Evolutionary conservation across 1,284 basidiomycete genomes (phyloP).

Genomic region (Termitomyces sp.): DNA sequence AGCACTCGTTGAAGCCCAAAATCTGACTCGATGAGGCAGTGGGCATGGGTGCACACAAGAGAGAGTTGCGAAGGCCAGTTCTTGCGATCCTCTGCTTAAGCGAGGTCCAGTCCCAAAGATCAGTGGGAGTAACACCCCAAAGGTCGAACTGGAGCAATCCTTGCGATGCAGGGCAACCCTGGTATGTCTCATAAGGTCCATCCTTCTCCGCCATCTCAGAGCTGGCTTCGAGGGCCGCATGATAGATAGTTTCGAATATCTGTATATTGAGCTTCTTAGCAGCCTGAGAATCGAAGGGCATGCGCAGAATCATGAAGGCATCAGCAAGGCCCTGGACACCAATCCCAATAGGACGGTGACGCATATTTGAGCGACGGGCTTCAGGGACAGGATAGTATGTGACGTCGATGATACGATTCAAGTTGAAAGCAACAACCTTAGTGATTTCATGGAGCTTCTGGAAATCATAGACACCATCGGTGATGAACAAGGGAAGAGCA

Average conservation of each 20-base stretch:
- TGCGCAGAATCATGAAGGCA: slow-evolving; percentile 94
- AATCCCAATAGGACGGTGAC: slow-evolving; percentile 95
- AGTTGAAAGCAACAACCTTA: slow-evolving; percentile 90
- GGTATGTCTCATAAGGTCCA: slow-evolving; percentile 89
- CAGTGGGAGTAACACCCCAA: slow-evolving; percentile 92
- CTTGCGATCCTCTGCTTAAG: slow-evolving; percentile 86
- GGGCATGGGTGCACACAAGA: slow-evolving; percentile 98
- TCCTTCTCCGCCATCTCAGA: slow-evolving; percentile 80
- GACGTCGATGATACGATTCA: slow-evolving; percentile 92
- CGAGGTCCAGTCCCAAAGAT: slow-evolving; percentile 91
- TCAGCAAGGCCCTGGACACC: slow-evolving; percentile 99
- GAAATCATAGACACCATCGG: slow-evolving; percentile 81
- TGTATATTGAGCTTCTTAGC: slow-evolving; percentile 89
- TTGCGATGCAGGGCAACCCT: slow-evolving; percentile 84
- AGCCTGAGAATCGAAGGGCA: slow-evolving; percentile 90
- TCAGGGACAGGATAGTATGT: slow-evolving; percentile 94
- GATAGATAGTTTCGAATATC: slow-evolving; percentile 99
- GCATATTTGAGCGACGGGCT: slow-evolving; percentile 91
- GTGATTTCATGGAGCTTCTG: slow-evolving; percentile 90
- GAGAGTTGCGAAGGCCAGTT: slow-evolving; percentile 88
- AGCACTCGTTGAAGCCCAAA: slow-evolving; percentile 97
- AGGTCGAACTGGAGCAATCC: slow-evolving; percentile 94
- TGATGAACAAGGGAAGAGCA: slow-evolving; percentile 86
- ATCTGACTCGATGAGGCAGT: slow-evolving; percentile 99
- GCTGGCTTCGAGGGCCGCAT: slow-evolving; percentile 90